Evolutionary conservation across 2,329 filamentous ascomycete species (phyloP), one percentile per base, ranked within the genome.

Genomic region (Escovopsis sp.): DNA sequence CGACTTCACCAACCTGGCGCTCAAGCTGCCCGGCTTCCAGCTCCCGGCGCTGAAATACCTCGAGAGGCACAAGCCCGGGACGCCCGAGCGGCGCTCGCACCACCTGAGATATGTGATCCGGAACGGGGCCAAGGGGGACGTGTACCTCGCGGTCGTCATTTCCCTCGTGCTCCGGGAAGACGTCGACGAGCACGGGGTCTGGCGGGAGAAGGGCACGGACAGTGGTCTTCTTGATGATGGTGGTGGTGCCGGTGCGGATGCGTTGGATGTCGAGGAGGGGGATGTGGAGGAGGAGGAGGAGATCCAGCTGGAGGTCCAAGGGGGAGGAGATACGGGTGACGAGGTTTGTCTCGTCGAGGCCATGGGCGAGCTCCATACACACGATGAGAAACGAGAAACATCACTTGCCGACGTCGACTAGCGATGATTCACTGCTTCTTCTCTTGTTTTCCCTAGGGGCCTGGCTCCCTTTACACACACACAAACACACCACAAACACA

Each of bases 21-120:
- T 90, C 16, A 67, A 72, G 35, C 51, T 90, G 21, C 83, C 83
- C 0, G 79, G 80, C 0, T 83, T 86, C 46, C 72, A 72, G 10
- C 57, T 86, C 15, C 74, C 75, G 1, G 77, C 88, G 35, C 73
- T 86, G 54, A 75, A 70, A 47, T 85, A 84, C 51, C 21, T 25
- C 86, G 81, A 79, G 80, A 87, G 47, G 81, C 81, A 1, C 79
- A 87, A 59, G 72, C 73, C 11, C 58, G 85, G 33, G 68, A 81
- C 61, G 71, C 56, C 48, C 48, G 69, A n/a, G n/a, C n/a, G 72
- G 53, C 82, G 81, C 66, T 79, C 82, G 64, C 83, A 92, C 61
- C 69, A 76, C 46, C 72, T 92, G 61, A 87, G 87, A 70, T 94
- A 96, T 59, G 84, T 92, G 39, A 69, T 96, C 51, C 88, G 87